These are phyloP conservation scores for Prunus salicina DNA, from an alignment of 306 rosid genomes.

Conservation along the genomic window DNA sequence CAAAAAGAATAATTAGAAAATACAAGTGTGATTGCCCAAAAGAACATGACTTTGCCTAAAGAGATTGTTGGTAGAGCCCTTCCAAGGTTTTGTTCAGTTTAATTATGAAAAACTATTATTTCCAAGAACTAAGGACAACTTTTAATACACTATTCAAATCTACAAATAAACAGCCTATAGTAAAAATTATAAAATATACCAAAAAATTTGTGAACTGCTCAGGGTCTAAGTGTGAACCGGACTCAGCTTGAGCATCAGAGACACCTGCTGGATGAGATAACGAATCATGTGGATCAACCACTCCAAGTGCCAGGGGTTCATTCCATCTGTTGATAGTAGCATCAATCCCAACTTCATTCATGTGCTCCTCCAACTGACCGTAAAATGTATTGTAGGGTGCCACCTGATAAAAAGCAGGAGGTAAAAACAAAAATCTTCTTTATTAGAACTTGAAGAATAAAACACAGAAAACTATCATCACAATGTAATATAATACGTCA, in stretches of 20 bases:
- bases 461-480: background rate
- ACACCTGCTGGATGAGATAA: slow-evolving; percentile 98
- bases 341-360: slow-evolving; percentile 79
- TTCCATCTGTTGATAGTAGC: slow-evolving; percentile 79
- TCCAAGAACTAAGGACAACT: background rate
- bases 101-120: background rate
- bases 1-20: background rate
- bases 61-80: background rate
- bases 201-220: slow-evolving; percentile 84
- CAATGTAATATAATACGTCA: background rate
- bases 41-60: background rate
- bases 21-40: background rate
- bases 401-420: slow-evolving; percentile 48
- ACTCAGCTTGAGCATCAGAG: slow-evolving; percentile 86
- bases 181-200: slow-evolving; percentile 35
- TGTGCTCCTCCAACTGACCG: slow-evolving; percentile 78
- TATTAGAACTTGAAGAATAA: background rate
- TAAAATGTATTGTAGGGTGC: slow-evolving; percentile 96
- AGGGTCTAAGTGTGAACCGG: slow-evolving; percentile 66
- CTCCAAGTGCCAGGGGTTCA: slow-evolving; percentile 73
- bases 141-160: background rate
- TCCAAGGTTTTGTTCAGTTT: background rate
- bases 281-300: slow-evolving; percentile 97
- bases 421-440: background rate
- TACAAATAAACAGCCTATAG: background rate